These are phyloP conservation scores for Capronia epimyces DNA, from an alignment of 2,329 filamentous ascomycete genomes.

Conservation along the genomic window DNA sequence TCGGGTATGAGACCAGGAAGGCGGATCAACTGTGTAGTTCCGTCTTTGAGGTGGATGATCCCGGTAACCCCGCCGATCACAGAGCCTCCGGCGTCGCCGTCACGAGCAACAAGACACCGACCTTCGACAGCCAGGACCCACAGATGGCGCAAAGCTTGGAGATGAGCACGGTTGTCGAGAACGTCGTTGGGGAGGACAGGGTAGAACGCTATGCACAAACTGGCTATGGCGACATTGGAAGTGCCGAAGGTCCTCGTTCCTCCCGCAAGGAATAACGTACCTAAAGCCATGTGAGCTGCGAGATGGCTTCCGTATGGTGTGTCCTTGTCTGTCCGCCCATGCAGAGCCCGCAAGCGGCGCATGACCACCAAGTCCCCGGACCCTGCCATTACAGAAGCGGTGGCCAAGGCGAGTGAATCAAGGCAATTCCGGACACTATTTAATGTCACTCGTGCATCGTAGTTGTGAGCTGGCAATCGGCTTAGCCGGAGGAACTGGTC, in stretches of 20 bases:
- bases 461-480: constrained; percentile 57
- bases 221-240: constrained; percentile 77
- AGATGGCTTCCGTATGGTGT: constrained; percentile 91
- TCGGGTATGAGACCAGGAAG: constrained; percentile 55
- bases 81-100: constrained; percentile 75
- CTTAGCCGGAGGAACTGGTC: constrained; percentile 80
- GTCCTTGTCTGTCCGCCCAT: constrained; percentile 76
- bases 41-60: constrained; percentile 54
- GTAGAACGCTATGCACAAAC: constrained; percentile 86
- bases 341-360: constrained; percentile 76
- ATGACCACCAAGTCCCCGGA: constrained; percentile 84
- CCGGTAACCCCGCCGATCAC: constrained; percentile 62
- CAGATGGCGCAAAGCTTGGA: constrained; percentile 94
- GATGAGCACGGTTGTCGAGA: constrained; percentile 87
- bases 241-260: constrained; percentile 89
- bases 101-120: constrained; percentile 79
- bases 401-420: constrained; percentile 75
- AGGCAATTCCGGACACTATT: constrained; percentile 86
- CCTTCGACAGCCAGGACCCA: constrained; percentile 93
- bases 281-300: constrained; percentile 85
- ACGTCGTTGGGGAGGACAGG: constrained; percentile 84
- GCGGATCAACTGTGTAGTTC: constrained; percentile 35
- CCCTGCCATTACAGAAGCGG: constrained; percentile 88
- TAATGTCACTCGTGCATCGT: constrained; percentile 77
- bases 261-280: constrained; percentile 82